Conservation (phyloP, 257 asterid species). For the Rehmannia glutinosa region DNA sequence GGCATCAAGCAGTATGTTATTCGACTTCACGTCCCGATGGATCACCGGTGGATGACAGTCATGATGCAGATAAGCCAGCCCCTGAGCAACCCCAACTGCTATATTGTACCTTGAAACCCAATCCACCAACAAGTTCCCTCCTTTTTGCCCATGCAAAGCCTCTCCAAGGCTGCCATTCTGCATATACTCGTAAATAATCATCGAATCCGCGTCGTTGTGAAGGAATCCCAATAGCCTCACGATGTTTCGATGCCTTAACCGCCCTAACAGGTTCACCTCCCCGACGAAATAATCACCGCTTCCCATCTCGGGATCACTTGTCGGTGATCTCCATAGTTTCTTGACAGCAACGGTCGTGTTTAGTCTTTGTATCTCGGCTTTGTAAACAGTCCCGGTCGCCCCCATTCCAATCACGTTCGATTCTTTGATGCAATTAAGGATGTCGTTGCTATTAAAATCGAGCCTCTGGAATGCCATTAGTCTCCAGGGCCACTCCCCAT, state of each 20-base stretch:
- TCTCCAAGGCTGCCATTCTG: slow-evolving; percentile 49
- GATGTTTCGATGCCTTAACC: slow-evolving; percentile 54
- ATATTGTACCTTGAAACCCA: slow-evolving; percentile 43
- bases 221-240: slow-evolving; percentile 58
- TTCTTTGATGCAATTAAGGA: slow-evolving; percentile 54
- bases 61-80: slow-evolving; percentile 53
- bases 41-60: slow-evolving; percentile 48
- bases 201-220: slow-evolving; percentile 48
- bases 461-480: slow-evolving; percentile 74
- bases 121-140: slow-evolving; percentile 20
- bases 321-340: slow-evolving; percentile 55
- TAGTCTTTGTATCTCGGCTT: slow-evolving; percentile 46
- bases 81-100: slow-evolving; percentile 60
- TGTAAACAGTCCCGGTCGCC: slow-evolving; percentile 63
- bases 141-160: slow-evolving; percentile 29
- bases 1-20: slow-evolving; percentile 44
- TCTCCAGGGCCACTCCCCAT: slow-evolving; percentile 73
- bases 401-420: slow-evolving; percentile 73
- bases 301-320: slow-evolving; percentile 48
- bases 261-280: slow-evolving; percentile 58
- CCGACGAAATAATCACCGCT: slow-evolving; percentile 49
- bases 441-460: slow-evolving; percentile 51
- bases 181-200: slow-evolving; percentile 48
- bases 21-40: slow-evolving; percentile 52
- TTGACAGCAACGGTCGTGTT: slow-evolving; percentile 58